Conservation (phyloP, 345 rosid genomes). For the Mangifera indica region DNA sequence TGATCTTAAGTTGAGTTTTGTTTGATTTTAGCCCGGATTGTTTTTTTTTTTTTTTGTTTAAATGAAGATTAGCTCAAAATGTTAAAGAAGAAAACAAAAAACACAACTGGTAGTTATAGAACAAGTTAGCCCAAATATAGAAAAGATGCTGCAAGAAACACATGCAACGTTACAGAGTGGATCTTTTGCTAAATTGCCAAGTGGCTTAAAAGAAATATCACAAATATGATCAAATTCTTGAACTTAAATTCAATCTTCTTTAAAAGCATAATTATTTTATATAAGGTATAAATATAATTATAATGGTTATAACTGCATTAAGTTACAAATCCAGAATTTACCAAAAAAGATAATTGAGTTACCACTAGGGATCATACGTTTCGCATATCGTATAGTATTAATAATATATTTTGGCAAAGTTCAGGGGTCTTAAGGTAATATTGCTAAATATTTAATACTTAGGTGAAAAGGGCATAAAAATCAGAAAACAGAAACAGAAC, state of each 20-base stretch:
- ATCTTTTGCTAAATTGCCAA: slow-evolving; percentile 10
- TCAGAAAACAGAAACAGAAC: background rate
- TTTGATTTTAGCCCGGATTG: too few relatives aligned
- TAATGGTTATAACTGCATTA: too few relatives aligned
- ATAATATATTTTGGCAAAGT: too few relatives aligned
- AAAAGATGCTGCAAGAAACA: slow-evolving; percentile 21
- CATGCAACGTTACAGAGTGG: slow-evolving; percentile 28
- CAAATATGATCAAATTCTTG: background rate
- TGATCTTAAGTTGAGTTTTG: too few relatives aligned
- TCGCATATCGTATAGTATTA: too few relatives aligned
- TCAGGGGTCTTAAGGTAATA: too few relatives aligned
- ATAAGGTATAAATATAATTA: too few relatives aligned
- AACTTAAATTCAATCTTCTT: background rate
- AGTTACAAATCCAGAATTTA: too few relatives aligned
- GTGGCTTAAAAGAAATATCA: background rate
- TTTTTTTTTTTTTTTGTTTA: background rate
- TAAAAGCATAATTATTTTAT: too few relatives aligned
- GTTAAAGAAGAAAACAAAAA: background rate
- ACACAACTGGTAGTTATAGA: background rate
- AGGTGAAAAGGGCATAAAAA: background rate
- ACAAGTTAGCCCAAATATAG: slow-evolving; percentile 4
- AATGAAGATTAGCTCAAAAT: background rate
- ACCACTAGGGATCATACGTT: too few relatives aligned
- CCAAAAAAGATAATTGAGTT: too few relatives aligned
- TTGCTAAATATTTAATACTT: too few relatives aligned